These are phyloP conservation scores for Hibiscus trionum DNA, from an alignment of 345 rosid species.

Conservation along the genomic window DNA sequence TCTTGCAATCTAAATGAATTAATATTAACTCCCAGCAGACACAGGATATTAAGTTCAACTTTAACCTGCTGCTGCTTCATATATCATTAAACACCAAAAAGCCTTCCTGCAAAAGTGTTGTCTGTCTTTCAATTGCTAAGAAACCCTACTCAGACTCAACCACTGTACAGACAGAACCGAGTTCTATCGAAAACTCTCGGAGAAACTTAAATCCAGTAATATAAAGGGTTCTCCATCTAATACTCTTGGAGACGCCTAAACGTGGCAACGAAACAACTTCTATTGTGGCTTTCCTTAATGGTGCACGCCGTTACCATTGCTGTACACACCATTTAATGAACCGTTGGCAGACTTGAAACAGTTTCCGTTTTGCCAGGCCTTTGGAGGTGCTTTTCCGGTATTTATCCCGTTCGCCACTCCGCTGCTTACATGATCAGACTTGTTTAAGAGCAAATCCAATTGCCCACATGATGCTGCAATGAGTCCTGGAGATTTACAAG, in stretches of 20 bases:
- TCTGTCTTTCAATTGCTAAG: conserved; percentile 7
- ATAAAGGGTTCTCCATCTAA: not conserved
- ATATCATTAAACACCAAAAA: too few relatives aligned
- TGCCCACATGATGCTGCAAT: conserved; percentile 63
- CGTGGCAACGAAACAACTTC: conserved; percentile 2
- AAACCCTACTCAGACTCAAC: conserved; percentile 20
- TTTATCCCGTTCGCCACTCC: conserved; percentile 30
- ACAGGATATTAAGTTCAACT: not conserved
- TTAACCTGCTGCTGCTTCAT: too few relatives aligned
- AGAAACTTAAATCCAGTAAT: not conserved
- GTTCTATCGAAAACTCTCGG: conserved; percentile 7
- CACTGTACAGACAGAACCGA: conserved; percentile 27
- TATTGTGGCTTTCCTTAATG: conserved; percentile 14
- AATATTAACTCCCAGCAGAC: not conserved
- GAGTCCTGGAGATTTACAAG: conserved; percentile 40
- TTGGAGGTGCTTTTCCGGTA: conserved; percentile 31
- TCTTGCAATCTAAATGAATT: not conserved
- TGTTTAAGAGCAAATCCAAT: conserved; percentile 36
- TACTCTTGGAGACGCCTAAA: too few relatives aligned
- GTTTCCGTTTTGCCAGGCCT: conserved; percentile 42
- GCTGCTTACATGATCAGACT: conserved; percentile 26
- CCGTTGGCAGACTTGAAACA: conserved; percentile 26
- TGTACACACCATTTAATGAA: conserved; percentile 27
- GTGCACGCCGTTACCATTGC: conserved; percentile 31
- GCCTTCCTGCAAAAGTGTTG: not conserved